Evolutionary conservation across 176 grass and related monocot species (phyloP).

Genomic region (Lolium perenne): DNA sequence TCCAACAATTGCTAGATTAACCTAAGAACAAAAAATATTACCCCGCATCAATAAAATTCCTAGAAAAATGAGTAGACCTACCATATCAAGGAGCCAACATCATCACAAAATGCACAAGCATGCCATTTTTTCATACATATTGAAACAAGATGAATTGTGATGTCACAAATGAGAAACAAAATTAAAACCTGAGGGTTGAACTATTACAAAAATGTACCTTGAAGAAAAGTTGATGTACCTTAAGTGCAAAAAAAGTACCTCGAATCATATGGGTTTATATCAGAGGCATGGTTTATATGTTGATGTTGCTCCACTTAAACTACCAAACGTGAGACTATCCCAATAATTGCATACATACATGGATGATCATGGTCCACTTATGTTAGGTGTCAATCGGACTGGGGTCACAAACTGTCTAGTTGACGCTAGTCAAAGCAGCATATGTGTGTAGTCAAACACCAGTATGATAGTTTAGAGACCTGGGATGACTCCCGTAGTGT

Average conservation of each 20-base stretch:
- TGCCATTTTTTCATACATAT: background rate
- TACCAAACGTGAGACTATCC: background rate
- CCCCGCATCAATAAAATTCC: background rate
- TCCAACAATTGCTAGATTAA: background rate
- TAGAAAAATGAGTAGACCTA: constrained; percentile 3
- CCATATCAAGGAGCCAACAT: background rate
- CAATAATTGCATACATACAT: background rate
- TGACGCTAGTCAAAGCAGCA: background rate
- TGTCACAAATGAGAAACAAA: background rate
- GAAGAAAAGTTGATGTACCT: background rate
- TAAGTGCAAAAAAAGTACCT: background rate
- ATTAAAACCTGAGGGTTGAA: background rate
- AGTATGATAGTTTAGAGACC: background rate
- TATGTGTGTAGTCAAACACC: background rate
- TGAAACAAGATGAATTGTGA: background rate
- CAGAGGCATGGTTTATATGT: background rate
- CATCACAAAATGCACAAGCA: background rate
- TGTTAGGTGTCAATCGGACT: background rate
- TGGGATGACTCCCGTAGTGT: background rate
- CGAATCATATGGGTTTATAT: background rate
- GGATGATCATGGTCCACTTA: background rate
- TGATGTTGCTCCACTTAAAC: background rate
- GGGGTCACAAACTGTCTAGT: background rate
- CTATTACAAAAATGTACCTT: background rate
- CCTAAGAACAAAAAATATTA: constrained; percentile 12